Evolutionary conservation across 2,329 filamentous ascomycete species (phyloP).

Genomic region (Talaromyces islandicus): DNA sequence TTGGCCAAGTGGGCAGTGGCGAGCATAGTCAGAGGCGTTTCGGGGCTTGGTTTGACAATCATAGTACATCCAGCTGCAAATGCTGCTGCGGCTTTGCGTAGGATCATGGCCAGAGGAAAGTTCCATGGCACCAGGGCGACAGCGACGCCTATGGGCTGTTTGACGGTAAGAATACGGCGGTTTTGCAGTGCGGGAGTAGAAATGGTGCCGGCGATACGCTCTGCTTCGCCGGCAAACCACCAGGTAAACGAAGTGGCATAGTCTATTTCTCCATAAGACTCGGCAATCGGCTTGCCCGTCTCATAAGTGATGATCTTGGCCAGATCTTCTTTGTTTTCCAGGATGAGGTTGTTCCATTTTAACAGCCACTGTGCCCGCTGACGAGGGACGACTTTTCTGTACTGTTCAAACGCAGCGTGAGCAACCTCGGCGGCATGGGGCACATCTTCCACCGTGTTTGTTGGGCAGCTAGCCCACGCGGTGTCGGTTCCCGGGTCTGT

Average conservation of each 20-base stretch:
- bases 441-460: conserved; percentile 10
- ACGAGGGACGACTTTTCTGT: conserved; percentile 66
- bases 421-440: conserved; percentile 11
- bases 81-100: conserved; percentile 28
- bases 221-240: conserved; percentile 78
- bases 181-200: conserved; percentile 64
- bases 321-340: conserved; percentile 72
- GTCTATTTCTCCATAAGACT: conserved; percentile 64
- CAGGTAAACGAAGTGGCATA: conserved; percentile 73
- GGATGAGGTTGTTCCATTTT: conserved; percentile 75
- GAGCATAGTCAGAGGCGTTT: conserved; percentile 29
- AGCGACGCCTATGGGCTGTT: conserved; percentile 78
- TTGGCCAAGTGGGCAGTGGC: conserved; percentile 27
- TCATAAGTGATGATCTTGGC: conserved; percentile 82
- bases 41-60: conserved; percentile 31
- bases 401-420: conserved; percentile 43
- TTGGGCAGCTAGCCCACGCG: conserved; percentile 12
- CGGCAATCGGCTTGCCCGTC: conserved; percentile 77
- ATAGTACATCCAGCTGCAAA: conserved; percentile 35
- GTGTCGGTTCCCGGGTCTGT: conserved; percentile 13
- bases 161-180: conserved; percentile 67
- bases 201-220: conserved; percentile 66
- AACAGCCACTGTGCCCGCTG: conserved; percentile 68
- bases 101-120: conserved; percentile 71
- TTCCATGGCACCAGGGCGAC: conserved; percentile 87